These are phyloP conservation scores for Fusarium algeriense DNA, from an alignment of 2,329 filamentous ascomycete genomes.

Conservation along the genomic window DNA sequence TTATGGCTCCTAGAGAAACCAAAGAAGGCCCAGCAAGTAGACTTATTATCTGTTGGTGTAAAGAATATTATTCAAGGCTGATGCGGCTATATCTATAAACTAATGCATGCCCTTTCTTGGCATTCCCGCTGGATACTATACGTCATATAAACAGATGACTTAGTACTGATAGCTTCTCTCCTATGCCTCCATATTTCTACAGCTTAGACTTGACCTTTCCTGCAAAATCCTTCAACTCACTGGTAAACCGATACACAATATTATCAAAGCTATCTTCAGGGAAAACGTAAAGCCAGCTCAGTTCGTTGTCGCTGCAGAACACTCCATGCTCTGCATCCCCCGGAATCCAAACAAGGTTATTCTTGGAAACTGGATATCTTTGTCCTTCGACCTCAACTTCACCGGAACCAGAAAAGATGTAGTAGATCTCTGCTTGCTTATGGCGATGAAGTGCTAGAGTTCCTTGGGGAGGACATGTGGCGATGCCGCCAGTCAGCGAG, in stretches of 20 bases:
- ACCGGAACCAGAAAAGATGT: conserved; percentile 38
- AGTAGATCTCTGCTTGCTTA: conserved; percentile 46
- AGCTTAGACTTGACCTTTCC: conserved; percentile 18
- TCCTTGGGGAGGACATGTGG: conserved; percentile 40
- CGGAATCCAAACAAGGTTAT: conserved; percentile 41
- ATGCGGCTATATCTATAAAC: background rate
- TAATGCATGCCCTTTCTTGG: background rate
- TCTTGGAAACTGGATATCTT: conserved; percentile 26
- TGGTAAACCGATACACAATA: conserved; percentile 41
- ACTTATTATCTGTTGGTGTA: background rate
- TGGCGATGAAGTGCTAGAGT: conserved; percentile 44
- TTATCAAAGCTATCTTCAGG: conserved; percentile 43
- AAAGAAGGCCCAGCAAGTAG: background rate
- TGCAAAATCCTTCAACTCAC: conserved; percentile 12
- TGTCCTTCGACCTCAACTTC: conserved; percentile 40
- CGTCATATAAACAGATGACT: background rate
- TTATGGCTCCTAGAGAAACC: background rate
- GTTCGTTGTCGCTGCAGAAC: conserved; percentile 29
- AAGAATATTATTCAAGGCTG: background rate
- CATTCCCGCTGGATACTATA: background rate
- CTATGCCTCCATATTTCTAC: background rate
- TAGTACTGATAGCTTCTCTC: background rate
- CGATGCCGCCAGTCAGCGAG: conserved; percentile 37
- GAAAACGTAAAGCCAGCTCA: conserved; percentile 45
- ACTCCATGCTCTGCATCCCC: conserved; percentile 45